A percentile compares a stretch with the other conserved stretches of the same genome.
phyloP scores from a whole-genome alignment of 768 basidiomycete genomes.

The Lactarius trivialis region DNA sequence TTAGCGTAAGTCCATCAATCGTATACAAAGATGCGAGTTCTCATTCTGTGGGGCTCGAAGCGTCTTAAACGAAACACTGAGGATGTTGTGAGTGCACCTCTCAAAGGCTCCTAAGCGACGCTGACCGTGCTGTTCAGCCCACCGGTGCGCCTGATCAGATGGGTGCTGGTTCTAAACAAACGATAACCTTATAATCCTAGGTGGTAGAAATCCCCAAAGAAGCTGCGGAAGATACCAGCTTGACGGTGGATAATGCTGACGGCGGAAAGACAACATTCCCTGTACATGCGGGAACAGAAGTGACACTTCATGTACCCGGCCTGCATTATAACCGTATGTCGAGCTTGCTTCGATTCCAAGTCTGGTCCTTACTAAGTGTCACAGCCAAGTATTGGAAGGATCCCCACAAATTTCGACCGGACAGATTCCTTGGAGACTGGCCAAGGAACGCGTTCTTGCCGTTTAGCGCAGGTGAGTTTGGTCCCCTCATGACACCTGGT shows the following conservation, averaged over 20 bases:
- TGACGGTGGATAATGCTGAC: conserved; percentile 30
- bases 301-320: conserved; percentile 36
- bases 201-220: conserved; percentile 39
- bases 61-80: conserved; percentile 45
- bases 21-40: neutral
- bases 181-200: conserved; percentile 29
- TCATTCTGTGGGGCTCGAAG: conserved; percentile 25
- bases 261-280: conserved; percentile 37
- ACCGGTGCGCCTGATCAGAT: neutral
- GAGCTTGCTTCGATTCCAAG: neutral
- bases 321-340: conserved; percentile 46
- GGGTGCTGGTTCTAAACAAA: neutral
- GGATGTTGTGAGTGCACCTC: conserved; percentile 31
- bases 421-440: conserved; percentile 32
- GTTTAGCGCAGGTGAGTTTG: conserved; percentile 25
- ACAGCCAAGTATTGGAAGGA: conserved; percentile 52
- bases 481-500: neutral
- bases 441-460: conserved; percentile 32
- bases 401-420: conserved; percentile 40
- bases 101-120: neutral
- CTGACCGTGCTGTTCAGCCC: neutral
- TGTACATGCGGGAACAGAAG: conserved; percentile 37
- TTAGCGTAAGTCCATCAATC: conserved; percentile 17
- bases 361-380: neutral
- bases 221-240: conserved; percentile 40